Base-by-base conservation (phyloP, 129 eudicot species). In the Calendula officinalis region DNA sequence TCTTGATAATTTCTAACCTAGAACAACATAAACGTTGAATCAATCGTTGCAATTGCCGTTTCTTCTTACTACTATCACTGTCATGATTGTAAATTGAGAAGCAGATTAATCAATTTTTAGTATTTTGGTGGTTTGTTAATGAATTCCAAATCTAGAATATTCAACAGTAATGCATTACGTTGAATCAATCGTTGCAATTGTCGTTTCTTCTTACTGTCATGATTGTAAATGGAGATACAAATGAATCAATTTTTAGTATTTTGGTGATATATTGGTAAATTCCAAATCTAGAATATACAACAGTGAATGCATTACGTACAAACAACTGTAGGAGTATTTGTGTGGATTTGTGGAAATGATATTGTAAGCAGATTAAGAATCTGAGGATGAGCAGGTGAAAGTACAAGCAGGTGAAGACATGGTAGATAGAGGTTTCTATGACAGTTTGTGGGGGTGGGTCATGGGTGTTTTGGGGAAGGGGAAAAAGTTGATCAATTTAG, bases 401-500 rank as follows among this genome's bases (percentile, higher is more conserved):
- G 68, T 63, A 63, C 56, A 63, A 63, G 44, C 44, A 27, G 51
- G 40, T 22, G 72, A 67, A 67, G 62, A 51, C 59, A 49, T 48
- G 58, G 59, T 47, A 22, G 17, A 49, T 3, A 48, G 57, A 35
- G 39, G 60, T 54, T 44, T 47, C 56, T 16, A 64, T 49, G 69
- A 22, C 69, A 49, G 69, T 64, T 48, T 43, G 67, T 6, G 67
- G 55, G 44, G 1, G 7, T 5, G 37, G 5, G 8, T 2, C 30
- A 22, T 22, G 30, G 30, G 30, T 5, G 55, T 32, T 45, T 48
- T 64, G 15, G 73, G 62, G 38, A 36, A 35, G 43, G 73, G 65
- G 22, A 16, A 68, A 68, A 68, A 56, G 63, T 68, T 44, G 65
- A 68, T 17, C 64, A 56, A 68, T 55, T 68, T 68, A 68, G 64